phyloP scores from a whole-genome alignment of 164 flowering plant species.

The Umbellularia californica region DNA sequence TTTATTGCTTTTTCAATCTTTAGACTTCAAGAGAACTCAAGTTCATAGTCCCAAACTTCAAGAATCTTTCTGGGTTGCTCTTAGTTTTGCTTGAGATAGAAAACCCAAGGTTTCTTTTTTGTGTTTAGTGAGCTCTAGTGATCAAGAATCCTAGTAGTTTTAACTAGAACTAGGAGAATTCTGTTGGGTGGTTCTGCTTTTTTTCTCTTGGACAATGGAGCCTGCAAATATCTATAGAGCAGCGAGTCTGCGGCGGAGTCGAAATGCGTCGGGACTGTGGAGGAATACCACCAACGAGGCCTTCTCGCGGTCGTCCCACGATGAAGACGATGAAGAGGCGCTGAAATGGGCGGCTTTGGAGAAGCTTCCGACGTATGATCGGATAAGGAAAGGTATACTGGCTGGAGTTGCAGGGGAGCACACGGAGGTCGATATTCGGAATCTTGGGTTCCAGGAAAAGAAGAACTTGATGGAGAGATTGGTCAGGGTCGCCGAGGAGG shows the following conservation, averaged over 20 bases:
- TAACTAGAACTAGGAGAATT: too few relatives aligned
- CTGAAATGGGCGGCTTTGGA: slow-evolving; percentile 19
- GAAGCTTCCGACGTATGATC: slow-evolving; percentile 16
- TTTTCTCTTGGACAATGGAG: slow-evolving; percentile 4
- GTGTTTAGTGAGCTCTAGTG: not conserved
- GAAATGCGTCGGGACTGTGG: slow-evolving; percentile 10
- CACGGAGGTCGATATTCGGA: slow-evolving; percentile 64
- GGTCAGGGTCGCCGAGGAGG: slow-evolving; percentile 77
- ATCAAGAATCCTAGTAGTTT: not conserved
- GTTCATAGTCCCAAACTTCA: not conserved
- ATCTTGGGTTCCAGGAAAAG: slow-evolving; percentile 52
- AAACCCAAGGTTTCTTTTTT: not conserved
- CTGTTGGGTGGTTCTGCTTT: too few relatives aligned
- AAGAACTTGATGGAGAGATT: slow-evolving; percentile 61
- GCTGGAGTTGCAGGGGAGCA: slow-evolving; percentile 12
- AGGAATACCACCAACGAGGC: slow-evolving; percentile 2
- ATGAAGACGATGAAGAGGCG: slow-evolving; percentile 18
- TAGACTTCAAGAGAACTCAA: not conserved
- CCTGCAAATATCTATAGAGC: slow-evolving; percentile 1
- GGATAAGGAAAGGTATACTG: slow-evolving; percentile 9
- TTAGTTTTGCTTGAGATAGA: not conserved
- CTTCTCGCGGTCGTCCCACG: slow-evolving; percentile 12
- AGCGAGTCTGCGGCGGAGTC: slow-evolving; percentile 4
- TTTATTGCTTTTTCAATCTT: not conserved
- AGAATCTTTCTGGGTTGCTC: not conserved